Percentiles rank a stretch among this genome's conserved stretches.
Conservation (phyloP, 768 basidiomycete species). For the Tulasnella sp. region DNA sequence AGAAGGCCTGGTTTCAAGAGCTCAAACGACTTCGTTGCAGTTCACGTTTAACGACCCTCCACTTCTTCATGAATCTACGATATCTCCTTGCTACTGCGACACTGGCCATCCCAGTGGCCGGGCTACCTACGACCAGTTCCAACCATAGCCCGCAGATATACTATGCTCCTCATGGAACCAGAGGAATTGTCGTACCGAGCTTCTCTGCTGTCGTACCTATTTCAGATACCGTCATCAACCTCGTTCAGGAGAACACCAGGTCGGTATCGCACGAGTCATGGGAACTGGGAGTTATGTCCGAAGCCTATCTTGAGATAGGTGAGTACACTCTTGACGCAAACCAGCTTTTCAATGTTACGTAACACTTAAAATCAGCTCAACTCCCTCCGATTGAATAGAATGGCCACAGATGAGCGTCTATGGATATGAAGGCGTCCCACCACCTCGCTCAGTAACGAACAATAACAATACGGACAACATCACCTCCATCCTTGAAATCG, state of each 20-base stretch:
- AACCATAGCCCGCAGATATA: too few species aligned
- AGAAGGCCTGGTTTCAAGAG: too few species aligned
- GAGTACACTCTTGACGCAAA: slow-evolving; percentile 21
- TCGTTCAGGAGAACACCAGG: background rate
- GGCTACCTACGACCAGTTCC: too few species aligned
- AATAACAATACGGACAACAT: slow-evolving; percentile 7
- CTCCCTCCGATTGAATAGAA: background rate
- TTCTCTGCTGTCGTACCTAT: slow-evolving; percentile 7
- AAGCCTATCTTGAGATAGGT: slow-evolving; percentile 25
- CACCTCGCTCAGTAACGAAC: slow-evolving; percentile 10
- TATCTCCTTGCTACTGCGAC: too few species aligned
- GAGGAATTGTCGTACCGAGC: slow-evolving; percentile 1
- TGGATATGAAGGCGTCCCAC: slow-evolving; percentile 15
- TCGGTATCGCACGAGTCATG: slow-evolving; percentile 16
- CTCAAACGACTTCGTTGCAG: too few species aligned
- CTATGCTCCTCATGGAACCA: too few species aligned
- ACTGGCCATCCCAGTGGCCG: too few species aligned
- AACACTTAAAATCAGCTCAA: background rate
- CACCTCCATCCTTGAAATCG: slow-evolving; percentile 2
- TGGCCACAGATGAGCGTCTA: slow-evolving; percentile 13
- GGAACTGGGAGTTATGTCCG: slow-evolving; percentile 22
- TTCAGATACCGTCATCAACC: background rate
- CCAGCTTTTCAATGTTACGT: background rate
- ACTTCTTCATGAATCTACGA: too few species aligned
- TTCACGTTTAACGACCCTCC: too few species aligned